Conservation (phyloP, 1,284 basidiomycete genomes). For the Pseudozyma sp. region DNA sequence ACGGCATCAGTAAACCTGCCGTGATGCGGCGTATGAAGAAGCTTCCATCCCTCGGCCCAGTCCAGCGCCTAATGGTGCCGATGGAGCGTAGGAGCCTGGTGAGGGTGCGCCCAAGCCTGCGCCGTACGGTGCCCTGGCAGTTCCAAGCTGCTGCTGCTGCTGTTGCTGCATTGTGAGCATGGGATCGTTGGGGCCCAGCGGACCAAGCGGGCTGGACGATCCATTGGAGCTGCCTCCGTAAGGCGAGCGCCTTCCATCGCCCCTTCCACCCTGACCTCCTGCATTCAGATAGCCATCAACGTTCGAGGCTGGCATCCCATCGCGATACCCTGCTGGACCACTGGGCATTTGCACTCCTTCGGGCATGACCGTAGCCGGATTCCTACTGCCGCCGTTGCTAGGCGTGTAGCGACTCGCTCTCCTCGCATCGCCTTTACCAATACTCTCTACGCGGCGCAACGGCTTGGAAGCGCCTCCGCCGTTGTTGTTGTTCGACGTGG, state of each 20-base stretch:
- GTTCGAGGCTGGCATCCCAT: conserved; percentile 17
- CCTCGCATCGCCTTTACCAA: conserved; percentile 49
- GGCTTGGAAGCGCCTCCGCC: conserved; percentile 4
- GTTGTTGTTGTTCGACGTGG: conserved; percentile 17
- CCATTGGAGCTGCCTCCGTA: conserved; percentile 25
- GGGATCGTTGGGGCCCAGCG: conserved; percentile 34
- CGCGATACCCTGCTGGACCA: conserved; percentile 4
- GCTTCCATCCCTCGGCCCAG: conserved; percentile 27
- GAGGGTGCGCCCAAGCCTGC: conserved; percentile 30
- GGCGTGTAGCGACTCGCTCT: conserved; percentile 26
- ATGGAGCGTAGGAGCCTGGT: conserved; percentile 26
- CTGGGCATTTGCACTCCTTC: conserved; percentile 6
- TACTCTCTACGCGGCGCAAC: conserved; percentile 46
- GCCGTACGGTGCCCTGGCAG: conserved; percentile 23
- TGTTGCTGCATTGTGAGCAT: conserved; percentile 26
- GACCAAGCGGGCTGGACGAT: conserved; percentile 27
- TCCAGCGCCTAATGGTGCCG: conserved; percentile 29
- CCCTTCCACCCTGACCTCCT: conserved; percentile 4
- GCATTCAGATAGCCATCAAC: conserved; percentile 9
- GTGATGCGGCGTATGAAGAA: conserved; percentile 10
- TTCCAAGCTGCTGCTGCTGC: conserved; percentile 17
- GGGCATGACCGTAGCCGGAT: conserved; percentile 14
- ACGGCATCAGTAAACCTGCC: conserved; percentile 18
- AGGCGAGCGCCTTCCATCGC: conserved; percentile 17
- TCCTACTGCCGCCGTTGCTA: conserved; percentile 13